Base-by-base conservation (phyloP, 2,329 filamentous ascomycete genomes). In the Fusarium agapanthi region DNA sequence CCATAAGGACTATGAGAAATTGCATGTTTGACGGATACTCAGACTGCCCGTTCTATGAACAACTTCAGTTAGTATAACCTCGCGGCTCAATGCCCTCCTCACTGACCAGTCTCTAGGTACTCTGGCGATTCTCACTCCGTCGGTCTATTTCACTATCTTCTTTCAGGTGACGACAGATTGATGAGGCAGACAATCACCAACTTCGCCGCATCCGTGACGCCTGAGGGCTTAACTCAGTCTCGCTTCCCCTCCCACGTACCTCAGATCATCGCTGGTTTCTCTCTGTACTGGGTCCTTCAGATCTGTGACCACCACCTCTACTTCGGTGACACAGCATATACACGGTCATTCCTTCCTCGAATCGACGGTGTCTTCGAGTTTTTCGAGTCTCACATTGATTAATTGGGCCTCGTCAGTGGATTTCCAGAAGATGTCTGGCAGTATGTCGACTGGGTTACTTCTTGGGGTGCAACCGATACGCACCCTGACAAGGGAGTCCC, bases 21-120 rank as follows among this genome's bases (percentile, higher is more conserved):
- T 64, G 55, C 32, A 64, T 64, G 61, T 35, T 48, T 24, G 61
- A 64, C 2, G 57, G 61, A 0, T 64, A 64, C 7, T 44, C 57
- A 13, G 55, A 64, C 6, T 64, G 61, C 18, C 55, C 61, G 0
- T 64, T 64, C 14, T 64, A 64, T 5, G 55, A 64, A 1, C 61
- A 64, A 43, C 61, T 64, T 3, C 61, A 64, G 24, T 64, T 3
- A 18, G 61, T 5, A 55, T 2, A 3, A 0, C 7, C 37, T 3
- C 8, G 15, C 0, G 3, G 1, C 26, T 2, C 2, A 14, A 2
- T 20, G 11, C 2, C 3, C 14, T 32, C 3, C 14, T 32, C 1
- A 15, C 13, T 55, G 6, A 55, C 55, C 8, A 34, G 7, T 30
- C 2, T 44, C 16, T n/a, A 37, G 20, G 7, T 22, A 26, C 51